Percentiles rank a stretch among this genome's conserved stretches.
phyloP scores from a whole-genome alignment of 768 basidiomycete genomes.

The Candolleomyces aberdarensis region DNA sequence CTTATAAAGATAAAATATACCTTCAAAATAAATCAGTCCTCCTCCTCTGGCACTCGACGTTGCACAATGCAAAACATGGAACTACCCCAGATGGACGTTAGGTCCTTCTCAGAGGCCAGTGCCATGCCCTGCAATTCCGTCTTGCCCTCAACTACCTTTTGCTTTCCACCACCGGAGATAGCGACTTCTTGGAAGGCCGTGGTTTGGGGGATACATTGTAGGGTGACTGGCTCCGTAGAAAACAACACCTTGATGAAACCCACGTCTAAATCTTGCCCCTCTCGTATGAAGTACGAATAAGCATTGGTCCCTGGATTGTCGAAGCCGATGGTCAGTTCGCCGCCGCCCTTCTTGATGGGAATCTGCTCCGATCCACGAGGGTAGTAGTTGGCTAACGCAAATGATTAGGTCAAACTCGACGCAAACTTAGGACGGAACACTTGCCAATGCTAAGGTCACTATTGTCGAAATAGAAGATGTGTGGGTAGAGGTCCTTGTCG shows the following conservation, averaged over 20 bases:
- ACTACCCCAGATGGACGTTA: background rate
- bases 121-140: background rate
- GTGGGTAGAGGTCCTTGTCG: conserved; percentile 16
- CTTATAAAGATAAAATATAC: too few species aligned
- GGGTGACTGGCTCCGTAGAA: conserved; percentile 11
- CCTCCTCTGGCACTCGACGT: background rate
- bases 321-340: conserved; percentile 28
- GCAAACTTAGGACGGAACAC: background rate
- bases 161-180: background rate
- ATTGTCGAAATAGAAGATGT: conserved; percentile 26
- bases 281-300: conserved; percentile 16
- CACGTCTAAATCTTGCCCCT: conserved; percentile 28
- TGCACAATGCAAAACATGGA: conserved; percentile 4
- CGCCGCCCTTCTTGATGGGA: background rate
- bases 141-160: background rate
- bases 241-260: conserved; percentile 34
- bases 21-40: too few species aligned
- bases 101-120: background rate
- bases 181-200: background rate
- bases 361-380: background rate
- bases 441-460: conserved; percentile 25
- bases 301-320: conserved; percentile 21
- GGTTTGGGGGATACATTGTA: background rate
- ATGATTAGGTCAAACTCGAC: background rate
- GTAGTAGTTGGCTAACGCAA: conserved; percentile 4